phyloP scores from a whole-genome alignment of 345 rosid species.

The Mangifera indica region DNA sequence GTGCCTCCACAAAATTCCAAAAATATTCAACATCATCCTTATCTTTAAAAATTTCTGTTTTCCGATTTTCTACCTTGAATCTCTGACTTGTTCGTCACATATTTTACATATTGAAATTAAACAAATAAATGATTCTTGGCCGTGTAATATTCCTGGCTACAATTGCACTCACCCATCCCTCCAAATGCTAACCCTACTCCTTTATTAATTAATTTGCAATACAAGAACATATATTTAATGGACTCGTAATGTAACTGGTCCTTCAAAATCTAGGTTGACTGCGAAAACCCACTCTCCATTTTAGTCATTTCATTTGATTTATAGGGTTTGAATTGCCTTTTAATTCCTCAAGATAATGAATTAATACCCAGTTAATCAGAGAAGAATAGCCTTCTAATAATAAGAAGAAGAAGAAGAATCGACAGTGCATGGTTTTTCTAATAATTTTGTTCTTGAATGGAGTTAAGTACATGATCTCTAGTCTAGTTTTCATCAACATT shows the following conservation, averaged over 20 bases:
- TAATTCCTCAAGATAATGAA: background rate
- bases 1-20: conserved; percentile 40
- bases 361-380: background rate
- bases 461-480: background rate
- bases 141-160: conserved; percentile 2
- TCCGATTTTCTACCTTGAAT: conserved; percentile 28
- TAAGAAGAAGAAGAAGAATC: too few species aligned
- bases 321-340: background rate
- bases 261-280: too few species aligned
- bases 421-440: background rate
- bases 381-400: too few species aligned
- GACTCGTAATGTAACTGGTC: too few species aligned
- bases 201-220: too few species aligned
- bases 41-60: conserved; percentile 3
- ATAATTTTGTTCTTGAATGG: conserved; percentile 1
- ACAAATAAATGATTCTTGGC: conserved; percentile 7
- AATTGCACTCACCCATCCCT: background rate
- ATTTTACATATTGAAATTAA: too few species aligned
- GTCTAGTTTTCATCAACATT: conserved; percentile 29
- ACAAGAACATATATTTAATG: too few species aligned
- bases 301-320: too few species aligned
- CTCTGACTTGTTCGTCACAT: conserved; percentile 32
- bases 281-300: too few species aligned
- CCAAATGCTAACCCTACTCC: background rate
- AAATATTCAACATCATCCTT: conserved; percentile 25